Conservation (phyloP, 441 rosid species). For the Jatropha podagrica region DNA sequence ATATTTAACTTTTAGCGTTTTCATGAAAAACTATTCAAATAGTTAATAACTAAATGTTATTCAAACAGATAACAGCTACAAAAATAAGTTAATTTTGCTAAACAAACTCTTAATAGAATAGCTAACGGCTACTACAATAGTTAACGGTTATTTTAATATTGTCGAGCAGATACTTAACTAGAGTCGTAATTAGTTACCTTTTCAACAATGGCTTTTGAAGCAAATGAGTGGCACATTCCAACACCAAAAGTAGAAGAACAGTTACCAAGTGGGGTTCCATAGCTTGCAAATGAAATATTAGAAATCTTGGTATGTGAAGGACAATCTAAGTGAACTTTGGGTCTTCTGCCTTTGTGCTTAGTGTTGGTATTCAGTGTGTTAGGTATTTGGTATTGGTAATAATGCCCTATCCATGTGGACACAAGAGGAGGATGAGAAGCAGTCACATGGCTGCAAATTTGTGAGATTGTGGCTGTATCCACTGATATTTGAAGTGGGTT, state of each 20-base stretch:
- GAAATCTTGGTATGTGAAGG: slow-evolving; percentile 24
- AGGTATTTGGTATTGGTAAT: background rate
- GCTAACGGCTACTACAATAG: too few species aligned
- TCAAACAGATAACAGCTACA: too few species aligned
- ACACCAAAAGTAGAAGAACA: slow-evolving; percentile 16
- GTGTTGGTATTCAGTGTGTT: background rate
- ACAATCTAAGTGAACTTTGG: slow-evolving; percentile 26
- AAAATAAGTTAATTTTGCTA: too few species aligned
- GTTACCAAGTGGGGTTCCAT: slow-evolving; percentile 35
- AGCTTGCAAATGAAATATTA: slow-evolving; percentile 31
- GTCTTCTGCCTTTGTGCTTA: slow-evolving; percentile 5
- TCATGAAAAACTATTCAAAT: too few species aligned
- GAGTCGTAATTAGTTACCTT: slow-evolving; percentile 23
- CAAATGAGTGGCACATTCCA: slow-evolving; percentile 31
- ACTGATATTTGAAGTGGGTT: slow-evolving; percentile 39
- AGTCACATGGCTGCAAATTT: slow-evolving; percentile 29
- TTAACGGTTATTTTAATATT: too few species aligned
- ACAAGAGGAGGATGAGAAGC: slow-evolving; percentile 20
- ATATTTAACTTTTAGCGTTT: too few species aligned
- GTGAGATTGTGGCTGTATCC: slow-evolving; percentile 29
- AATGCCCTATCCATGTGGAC: slow-evolving; percentile 15
- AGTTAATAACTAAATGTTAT: too few species aligned
- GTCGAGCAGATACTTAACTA: too few species aligned
- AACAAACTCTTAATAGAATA: too few species aligned
- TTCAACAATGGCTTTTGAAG: slow-evolving; percentile 23